Evolutionary conservation across 1,284 basidiomycete genomes (phyloP).

Genomic region (Trichosporon sp.): DNA sequence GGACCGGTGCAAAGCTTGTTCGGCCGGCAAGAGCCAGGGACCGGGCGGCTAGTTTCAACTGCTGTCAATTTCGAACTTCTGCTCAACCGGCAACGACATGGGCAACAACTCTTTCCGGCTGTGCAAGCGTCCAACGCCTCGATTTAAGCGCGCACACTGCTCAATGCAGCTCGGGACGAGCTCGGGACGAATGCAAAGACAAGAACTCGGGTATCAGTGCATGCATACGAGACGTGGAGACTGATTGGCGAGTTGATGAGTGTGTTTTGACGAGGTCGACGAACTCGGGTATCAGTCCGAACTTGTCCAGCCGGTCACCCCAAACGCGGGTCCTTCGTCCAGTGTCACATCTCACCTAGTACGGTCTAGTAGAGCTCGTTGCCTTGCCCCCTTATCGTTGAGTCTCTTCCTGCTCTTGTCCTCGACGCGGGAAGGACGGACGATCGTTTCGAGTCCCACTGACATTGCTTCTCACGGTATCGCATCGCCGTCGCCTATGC

Average conservation of each 20-base stretch:
- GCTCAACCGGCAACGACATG: neutral
- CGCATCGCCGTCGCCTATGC: too few species aligned
- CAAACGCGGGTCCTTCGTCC: too few species aligned
- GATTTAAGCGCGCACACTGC: neutral
- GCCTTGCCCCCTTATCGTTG: too few species aligned
- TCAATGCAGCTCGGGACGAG: neutral
- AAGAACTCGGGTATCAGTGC: slow-evolving; percentile 2
- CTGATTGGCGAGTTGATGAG: neutral
- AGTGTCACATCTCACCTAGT: too few species aligned
- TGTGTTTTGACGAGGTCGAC: neutral
- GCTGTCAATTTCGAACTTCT: neutral
- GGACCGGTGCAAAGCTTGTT: neutral
- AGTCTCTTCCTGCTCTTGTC: too few species aligned
- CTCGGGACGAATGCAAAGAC: neutral
- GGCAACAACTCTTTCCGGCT: neutral
- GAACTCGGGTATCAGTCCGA: neutral
- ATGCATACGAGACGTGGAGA: neutral
- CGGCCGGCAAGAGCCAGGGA: neutral
- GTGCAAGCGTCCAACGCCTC: neutral
- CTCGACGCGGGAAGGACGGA: too few species aligned
- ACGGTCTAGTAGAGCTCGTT: too few species aligned
- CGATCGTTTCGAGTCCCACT: too few species aligned
- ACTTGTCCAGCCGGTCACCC: too few species aligned
- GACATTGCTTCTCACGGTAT: too few species aligned
- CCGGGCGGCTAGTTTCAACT: neutral